Conservation (phyloP, 208 protist species). For the Crithidia fasciculata region DNA sequence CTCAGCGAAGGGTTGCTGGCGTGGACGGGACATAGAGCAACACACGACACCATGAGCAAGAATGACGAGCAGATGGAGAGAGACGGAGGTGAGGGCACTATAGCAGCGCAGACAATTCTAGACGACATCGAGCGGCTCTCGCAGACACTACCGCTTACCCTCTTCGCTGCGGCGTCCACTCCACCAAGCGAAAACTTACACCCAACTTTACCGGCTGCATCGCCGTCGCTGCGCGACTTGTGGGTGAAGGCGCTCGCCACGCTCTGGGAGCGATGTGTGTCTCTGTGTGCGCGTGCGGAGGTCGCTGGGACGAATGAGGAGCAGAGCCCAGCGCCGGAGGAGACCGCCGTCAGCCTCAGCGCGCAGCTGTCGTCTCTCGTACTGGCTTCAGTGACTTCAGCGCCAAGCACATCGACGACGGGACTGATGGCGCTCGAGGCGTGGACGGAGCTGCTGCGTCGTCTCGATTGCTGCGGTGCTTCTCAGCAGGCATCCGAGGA, state of each 20-base stretch:
- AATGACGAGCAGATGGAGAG: not conserved
- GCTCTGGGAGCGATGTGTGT: conserved; percentile 14
- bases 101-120: not conserved
- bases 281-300: not conserved
- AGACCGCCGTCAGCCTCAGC: not conserved
- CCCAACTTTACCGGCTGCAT: not conserved
- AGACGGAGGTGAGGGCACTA: not conserved
- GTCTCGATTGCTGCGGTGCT: conserved; percentile 3
- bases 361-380: conserved; percentile 10
- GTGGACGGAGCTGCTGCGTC: conserved; percentile 11
- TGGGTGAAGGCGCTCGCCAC: conserved; percentile 11
- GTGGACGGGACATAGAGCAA: not conserved
- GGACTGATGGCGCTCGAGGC: conserved; percentile 14
- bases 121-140: not conserved
- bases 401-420: conserved; percentile 1
- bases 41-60: not conserved
- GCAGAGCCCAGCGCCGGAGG: not conserved
- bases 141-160: not conserved
- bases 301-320: too few relatives aligned
- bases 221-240: not conserved
- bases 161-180: not conserved
- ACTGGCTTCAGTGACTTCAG: conserved; percentile 16
- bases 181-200: too few relatives aligned
- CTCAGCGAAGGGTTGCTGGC: conserved; percentile 9
- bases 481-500: not conserved